phyloP scores from a whole-genome alignment of 2,329 filamentous ascomycete species.

The Verticillium klebahnii region DNA sequence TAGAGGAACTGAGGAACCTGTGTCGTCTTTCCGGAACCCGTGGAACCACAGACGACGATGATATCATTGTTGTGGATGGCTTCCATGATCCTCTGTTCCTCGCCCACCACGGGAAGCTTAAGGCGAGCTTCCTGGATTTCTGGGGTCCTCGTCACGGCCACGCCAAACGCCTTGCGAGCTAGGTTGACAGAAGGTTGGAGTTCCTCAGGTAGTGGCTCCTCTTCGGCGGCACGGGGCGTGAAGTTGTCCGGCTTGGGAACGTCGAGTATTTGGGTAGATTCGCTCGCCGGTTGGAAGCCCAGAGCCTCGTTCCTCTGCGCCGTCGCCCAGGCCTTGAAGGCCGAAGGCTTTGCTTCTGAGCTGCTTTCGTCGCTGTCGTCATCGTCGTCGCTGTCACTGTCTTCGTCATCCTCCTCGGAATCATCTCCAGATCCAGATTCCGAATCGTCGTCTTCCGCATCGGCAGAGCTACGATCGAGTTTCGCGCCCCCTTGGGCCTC shows the following conservation, averaged over 20 bases:
- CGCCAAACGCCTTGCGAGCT: slow-evolving; percentile 69
- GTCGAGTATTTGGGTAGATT: slow-evolving; percentile 35
- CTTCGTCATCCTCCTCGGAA: slow-evolving; percentile 22
- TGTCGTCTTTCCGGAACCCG: slow-evolving; percentile 95
- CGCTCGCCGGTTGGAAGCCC: slow-evolving; percentile 52
- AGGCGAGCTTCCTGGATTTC: slow-evolving; percentile 76
- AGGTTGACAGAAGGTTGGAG: slow-evolving; percentile 56
- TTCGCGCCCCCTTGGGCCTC: not conserved
- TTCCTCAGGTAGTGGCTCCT: slow-evolving; percentile 66
- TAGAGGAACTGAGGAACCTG: slow-evolving; percentile 95
- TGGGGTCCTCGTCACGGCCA: slow-evolving; percentile 63
- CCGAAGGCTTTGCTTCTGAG: slow-evolving; percentile 44
- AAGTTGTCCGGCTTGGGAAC: slow-evolving; percentile 60
- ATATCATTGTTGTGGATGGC: slow-evolving; percentile 88
- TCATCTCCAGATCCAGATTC: slow-evolving; percentile 20
- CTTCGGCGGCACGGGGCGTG: slow-evolving; percentile 60
- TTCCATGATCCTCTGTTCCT: slow-evolving; percentile 98
- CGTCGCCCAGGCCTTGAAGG: slow-evolving; percentile 92
- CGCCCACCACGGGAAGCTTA: slow-evolving; percentile 82
- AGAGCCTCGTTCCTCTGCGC: slow-evolving; percentile 80
- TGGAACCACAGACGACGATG: slow-evolving; percentile 89
- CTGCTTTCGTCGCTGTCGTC: slow-evolving; percentile 24
- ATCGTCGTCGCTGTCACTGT: slow-evolving; percentile 23
- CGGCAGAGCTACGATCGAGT: slow-evolving; percentile 1
- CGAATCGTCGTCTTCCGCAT: slow-evolving; percentile 15